Evolutionary conservation across 768 basidiomycete species (phyloP).

Genomic region (Vararia minispora): DNA sequence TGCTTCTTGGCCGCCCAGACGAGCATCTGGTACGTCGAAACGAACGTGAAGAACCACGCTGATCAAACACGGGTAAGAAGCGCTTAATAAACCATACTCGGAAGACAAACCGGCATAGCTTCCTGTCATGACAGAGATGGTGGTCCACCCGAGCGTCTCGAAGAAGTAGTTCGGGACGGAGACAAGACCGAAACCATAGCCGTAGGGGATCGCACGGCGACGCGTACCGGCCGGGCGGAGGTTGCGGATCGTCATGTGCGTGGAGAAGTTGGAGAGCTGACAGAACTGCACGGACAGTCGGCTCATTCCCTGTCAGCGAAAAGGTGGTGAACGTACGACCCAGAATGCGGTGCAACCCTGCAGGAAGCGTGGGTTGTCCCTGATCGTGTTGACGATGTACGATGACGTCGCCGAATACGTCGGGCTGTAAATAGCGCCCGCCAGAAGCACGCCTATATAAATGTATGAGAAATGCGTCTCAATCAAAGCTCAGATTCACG

Average conservation of each 20-base stretch:
- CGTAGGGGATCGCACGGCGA: slow-evolving; percentile 77
- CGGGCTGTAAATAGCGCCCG: slow-evolving; percentile 73
- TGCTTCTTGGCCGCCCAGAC: slow-evolving; percentile 92
- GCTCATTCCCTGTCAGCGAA: too few relatives aligned
- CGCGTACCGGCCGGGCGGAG: slow-evolving; percentile 76
- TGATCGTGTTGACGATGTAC: slow-evolving; percentile 47
- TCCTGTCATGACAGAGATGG: slow-evolving; percentile 66
- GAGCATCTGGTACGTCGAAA: slow-evolving; percentile 59
- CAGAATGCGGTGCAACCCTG: slow-evolving; percentile 55
- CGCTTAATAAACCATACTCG: background rate
- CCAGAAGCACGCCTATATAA: slow-evolving; percentile 56
- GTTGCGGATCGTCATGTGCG: slow-evolving; percentile 72
- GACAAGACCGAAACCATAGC: slow-evolving; percentile 83
- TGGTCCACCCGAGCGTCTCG: slow-evolving; percentile 68
- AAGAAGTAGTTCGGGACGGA: slow-evolving; percentile 95
- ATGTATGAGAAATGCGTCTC: slow-evolving; percentile 4
- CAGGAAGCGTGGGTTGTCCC: slow-evolving; percentile 59
- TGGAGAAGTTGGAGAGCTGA: slow-evolving; percentile 74
- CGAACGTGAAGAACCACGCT: slow-evolving; percentile 57
- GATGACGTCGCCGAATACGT: slow-evolving; percentile 59
- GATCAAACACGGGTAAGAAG: slow-evolving; percentile 1
- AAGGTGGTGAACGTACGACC: slow-evolving; percentile 43
- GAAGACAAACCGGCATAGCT: slow-evolving; percentile 53
- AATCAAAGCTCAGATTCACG: too few relatives aligned
- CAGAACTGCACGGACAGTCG: slow-evolving; percentile 72